Conservation (phyloP, 2,329 filamentous ascomycete genomes). For the Fusarium lateritium region DNA sequence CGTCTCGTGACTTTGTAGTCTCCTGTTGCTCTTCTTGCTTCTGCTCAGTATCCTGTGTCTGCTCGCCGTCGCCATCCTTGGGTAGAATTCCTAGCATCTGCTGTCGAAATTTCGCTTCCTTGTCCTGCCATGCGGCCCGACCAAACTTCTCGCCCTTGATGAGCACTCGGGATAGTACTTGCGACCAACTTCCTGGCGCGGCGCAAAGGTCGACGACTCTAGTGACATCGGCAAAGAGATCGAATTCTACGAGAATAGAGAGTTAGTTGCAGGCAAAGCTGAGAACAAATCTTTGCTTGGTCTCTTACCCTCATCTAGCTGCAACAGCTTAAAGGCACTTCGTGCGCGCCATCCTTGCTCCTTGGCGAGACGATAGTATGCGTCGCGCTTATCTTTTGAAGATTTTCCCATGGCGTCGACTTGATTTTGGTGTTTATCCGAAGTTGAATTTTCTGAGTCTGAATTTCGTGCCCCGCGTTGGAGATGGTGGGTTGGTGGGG, state of each 20-base stretch:
- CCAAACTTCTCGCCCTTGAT: slow-evolving; percentile 96
- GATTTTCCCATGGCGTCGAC: slow-evolving; percentile 85
- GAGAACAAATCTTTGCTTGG: too few relatives aligned
- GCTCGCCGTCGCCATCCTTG: slow-evolving; percentile 46
- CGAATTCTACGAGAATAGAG: slow-evolving; percentile 76
- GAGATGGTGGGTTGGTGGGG: slow-evolving; percentile 38
- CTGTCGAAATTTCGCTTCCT: slow-evolving; percentile 76
- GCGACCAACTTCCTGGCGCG: slow-evolving; percentile 96
- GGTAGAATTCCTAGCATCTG: slow-evolving; percentile 70
- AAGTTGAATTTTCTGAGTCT: slow-evolving; percentile 36
- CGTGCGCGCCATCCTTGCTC: slow-evolving; percentile 98
- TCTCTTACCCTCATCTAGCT: slow-evolving; percentile 82
- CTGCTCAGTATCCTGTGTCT: slow-evolving; percentile 31
- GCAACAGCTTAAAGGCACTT: slow-evolving; percentile 96
- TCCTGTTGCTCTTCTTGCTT: slow-evolving; percentile 44
- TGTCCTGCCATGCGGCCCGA: slow-evolving; percentile 87
- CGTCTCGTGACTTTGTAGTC: slow-evolving; percentile 65
- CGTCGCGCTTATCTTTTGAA: slow-evolving; percentile 98
- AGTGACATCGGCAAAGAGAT: slow-evolving; percentile 90
- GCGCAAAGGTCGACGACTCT: slow-evolving; percentile 96
- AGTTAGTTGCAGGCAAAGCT: slow-evolving; percentile 20
- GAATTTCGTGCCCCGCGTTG: slow-evolving; percentile 51
- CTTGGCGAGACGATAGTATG: slow-evolving; percentile 97
- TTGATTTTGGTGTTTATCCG: slow-evolving; percentile 10
- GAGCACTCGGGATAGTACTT: slow-evolving; percentile 92